A percentile compares a stretch with the other conserved stretches of the same genome.
These are phyloP conservation scores for Pseudofabraea citricarpa DNA, from an alignment of 2,329 filamentous ascomycete species.

Conservation along the genomic window DNA sequence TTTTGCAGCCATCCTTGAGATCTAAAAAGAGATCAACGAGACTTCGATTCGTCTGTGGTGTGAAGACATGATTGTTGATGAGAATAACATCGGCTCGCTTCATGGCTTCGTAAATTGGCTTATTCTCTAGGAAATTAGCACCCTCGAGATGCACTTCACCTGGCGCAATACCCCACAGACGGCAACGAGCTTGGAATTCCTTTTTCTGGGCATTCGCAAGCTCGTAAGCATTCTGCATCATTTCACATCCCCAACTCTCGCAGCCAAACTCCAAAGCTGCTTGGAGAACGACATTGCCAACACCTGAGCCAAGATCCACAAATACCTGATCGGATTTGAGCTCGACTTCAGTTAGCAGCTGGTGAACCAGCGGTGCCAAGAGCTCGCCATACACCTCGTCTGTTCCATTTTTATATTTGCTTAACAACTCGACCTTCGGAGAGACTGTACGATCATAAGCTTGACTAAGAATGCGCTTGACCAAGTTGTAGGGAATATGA, in stretches of 20 bases:
- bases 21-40: slow-evolving; percentile 89
- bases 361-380: slow-evolving; percentile 75
- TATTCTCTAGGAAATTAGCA: slow-evolving; percentile 77
- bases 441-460: slow-evolving; percentile 91
- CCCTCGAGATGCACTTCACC: slow-evolving; percentile 76
- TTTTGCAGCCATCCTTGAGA: slow-evolving; percentile 81
- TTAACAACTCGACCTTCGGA: slow-evolving; percentile 76
- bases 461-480: slow-evolving; percentile 79
- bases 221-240: slow-evolving; percentile 86
- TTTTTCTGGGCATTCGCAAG: slow-evolving; percentile 74
- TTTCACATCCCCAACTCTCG: slow-evolving; percentile 93
- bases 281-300: slow-evolving; percentile 93
- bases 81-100: slow-evolving; percentile 89
- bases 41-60: slow-evolving; percentile 76
- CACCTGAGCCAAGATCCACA: slow-evolving; percentile 90
- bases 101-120: slow-evolving; percentile 65
- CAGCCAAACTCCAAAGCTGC: slow-evolving; percentile 90
- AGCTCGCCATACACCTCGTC: slow-evolving; percentile 96
- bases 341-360: slow-evolving; percentile 70
- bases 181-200: slow-evolving; percentile 81
- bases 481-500: slow-evolving; percentile 64
- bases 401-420: slow-evolving; percentile 82
- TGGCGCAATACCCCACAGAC: slow-evolving; percentile 80
- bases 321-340: slow-evolving; percentile 84
- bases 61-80: slow-evolving; percentile 98